These are phyloP conservation scores for Niebla homalea DNA, from an alignment of 495 filamentous ascomycete species.

Conservation along the genomic window DNA sequence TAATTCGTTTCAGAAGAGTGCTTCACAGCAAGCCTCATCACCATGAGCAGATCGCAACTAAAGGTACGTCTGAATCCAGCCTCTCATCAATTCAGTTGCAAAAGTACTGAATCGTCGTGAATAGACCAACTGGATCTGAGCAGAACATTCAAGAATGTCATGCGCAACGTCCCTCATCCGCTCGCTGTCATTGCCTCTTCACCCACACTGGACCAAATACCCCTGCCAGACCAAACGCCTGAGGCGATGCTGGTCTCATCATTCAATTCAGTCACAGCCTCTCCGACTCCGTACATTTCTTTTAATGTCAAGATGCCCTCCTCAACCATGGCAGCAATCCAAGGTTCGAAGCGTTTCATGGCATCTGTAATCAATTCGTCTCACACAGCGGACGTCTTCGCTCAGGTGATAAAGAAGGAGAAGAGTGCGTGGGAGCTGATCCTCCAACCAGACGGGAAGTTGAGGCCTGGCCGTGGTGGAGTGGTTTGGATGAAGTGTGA, in stretches of 20 bases:
- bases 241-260: constrained; percentile 70
- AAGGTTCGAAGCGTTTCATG: constrained; percentile 28
- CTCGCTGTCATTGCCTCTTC: constrained; percentile 53
- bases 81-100: too few relatives aligned
- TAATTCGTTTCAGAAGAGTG: too few relatives aligned
- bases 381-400: constrained; percentile 31
- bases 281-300: constrained; percentile 52
- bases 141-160: constrained; percentile 26
- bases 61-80: too few relatives aligned
- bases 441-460: background rate
- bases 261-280: constrained; percentile 60
- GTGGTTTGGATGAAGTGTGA: constrained; percentile 27
- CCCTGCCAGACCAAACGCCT: constrained; percentile 25
- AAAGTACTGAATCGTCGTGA: too few relatives aligned
- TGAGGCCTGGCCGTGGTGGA: constrained; percentile 23
- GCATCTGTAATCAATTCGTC: constrained; percentile 20
- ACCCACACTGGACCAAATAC: constrained; percentile 23
- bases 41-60: too few relatives aligned
- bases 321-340: constrained; percentile 53
- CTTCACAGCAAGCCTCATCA: too few relatives aligned
- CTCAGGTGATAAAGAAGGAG: constrained; percentile 19
- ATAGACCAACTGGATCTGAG: background rate
- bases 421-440: background rate
- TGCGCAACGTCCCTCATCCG: constrained; percentile 59
- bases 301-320: constrained; percentile 71